Base-by-base conservation (phyloP, 164 flowering plant genomes). In the Aristolochia contorta region DNA sequence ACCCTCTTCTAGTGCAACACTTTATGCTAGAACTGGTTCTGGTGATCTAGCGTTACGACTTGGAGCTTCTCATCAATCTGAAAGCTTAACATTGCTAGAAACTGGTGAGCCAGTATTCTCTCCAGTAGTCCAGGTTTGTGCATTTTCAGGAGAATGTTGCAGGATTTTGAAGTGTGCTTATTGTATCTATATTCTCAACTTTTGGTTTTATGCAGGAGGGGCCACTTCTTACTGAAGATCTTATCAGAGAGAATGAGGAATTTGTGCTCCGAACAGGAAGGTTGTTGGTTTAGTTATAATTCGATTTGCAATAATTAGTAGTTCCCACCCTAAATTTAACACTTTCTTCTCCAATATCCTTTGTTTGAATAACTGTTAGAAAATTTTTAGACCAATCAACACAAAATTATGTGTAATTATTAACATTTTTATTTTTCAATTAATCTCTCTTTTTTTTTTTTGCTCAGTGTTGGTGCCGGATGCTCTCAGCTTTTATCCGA, bases 401-500 rank as follows among this genome's bases (percentile, higher is more conserved):
- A 8, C 1, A 37, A 45, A 23, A 7, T 18, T 33, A 14, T 33
- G 22, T 9, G 19, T 32, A 21, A 57, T 12, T 10, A 33, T 57
- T 19, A 49, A 49, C 1, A 33, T 37, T 32, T 30, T n/a, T 33
- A 19, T 33, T 57, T 57, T 6, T 30, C 59, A 37, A 37, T 49
- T 49, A 6, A 49, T 16, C 22, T 49, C 23, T 48, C 41, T 47
- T 47, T 15, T 52, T 54, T 78, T 33, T 54, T 58, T 55, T 12
- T 76, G 60, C 59, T 75, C 84, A 93, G 99, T 80, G 75, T 84
- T 66, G 99, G 99, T 71, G 96, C 94, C 75, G 99, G 96, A n/a
- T 93, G 99, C 72, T 90, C 97, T 69, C 99, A 90, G 74, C 97
- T 93, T 53, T 90, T 93, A 57, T 90, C 99, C 20, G 99, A 93